These are phyloP conservation scores for Aspergillus oerlinghausenensis DNA, from an alignment of 2,329 filamentous ascomycete species.

Conservation along the genomic window DNA sequence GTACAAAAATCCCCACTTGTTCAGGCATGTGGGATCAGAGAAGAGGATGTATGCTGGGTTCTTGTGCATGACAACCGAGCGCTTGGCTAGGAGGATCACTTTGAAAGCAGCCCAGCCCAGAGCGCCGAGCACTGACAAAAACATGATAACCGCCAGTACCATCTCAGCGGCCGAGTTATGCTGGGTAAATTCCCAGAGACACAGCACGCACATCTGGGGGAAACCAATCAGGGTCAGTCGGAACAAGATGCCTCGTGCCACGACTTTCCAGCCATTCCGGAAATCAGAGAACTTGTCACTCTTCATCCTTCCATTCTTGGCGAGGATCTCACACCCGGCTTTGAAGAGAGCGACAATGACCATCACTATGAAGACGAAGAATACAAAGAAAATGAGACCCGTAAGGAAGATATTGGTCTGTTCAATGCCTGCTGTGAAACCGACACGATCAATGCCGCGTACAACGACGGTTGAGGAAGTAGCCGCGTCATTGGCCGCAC, in stretches of 20 bases:
- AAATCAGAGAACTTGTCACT: conserved; percentile 86
- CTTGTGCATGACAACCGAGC: conserved; percentile 86
- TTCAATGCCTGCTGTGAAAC: conserved; percentile 80
- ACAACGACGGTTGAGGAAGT: conserved; percentile 49
- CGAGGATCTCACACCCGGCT: conserved; percentile 69
- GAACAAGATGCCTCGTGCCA: conserved; percentile 91
- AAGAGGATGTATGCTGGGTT: conserved; percentile 97
- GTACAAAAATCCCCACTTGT: conserved; percentile 98
- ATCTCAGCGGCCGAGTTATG: conserved; percentile 81
- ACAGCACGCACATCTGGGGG: conserved; percentile 84
- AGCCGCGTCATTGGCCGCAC: conserved; percentile 28
- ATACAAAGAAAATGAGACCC: conserved; percentile 79
- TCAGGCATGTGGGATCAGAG: conserved; percentile 86
- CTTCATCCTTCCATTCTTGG: conserved; percentile 73
- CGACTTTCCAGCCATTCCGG: conserved; percentile 87
- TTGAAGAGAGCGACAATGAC: conserved; percentile 75
- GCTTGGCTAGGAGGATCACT: conserved; percentile 81
- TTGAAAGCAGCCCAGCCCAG: conserved; percentile 84
- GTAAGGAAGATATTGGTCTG: conserved; percentile 91
- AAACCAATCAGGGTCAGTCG: conserved; percentile 85
- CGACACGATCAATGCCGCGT: conserved; percentile 81
- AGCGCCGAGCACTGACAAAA: conserved; percentile 72
- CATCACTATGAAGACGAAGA: conserved; percentile 73
- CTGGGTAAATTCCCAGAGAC: conserved; percentile 87
- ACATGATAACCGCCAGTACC: conserved; percentile 82